Base-by-base conservation (phyloP, 495 filamentous ascomycete genomes). In the Penicillium canariense region DNA sequence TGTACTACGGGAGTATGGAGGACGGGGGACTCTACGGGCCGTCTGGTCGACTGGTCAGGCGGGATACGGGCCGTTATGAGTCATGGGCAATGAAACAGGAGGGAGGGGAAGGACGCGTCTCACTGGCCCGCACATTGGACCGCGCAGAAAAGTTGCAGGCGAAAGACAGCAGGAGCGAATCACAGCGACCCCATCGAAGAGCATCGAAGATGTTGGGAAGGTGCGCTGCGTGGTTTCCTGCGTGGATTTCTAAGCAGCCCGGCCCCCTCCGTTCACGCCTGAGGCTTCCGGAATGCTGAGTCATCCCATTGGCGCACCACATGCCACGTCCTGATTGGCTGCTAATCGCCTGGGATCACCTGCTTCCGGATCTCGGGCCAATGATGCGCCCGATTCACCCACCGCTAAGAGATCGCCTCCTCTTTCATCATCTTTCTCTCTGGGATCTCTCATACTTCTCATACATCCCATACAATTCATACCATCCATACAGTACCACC, bases 171-270 rank as follows among this genome's bases (percentile, higher is more conserved):
- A 38, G 12, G n/a, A 35, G 48, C 26, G 36, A 50, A 28, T 50
- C 48, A 50, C 48, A 20, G 20, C 17, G 22, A 39, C 15, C 4
- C 48, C 36, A 50, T 23, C 20, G 48, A 27, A 36, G 18, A 30
- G 1, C 14, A 27, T 36, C 23, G 34, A 27, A 39, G 32, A 31
- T 7, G 5, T 10, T 12, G 12, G 17, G 32, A 38, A 35, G 7
- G 18, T 7, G 1, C 4, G 25, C 6, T 9, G 28, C 34, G 0
- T n/a, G n/a, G n/a, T n/a, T n/a, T n/a, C n/a, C n/a, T n/a, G n/a
- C 23, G 26, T 51, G 26, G 61, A 60, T 64, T 64, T 61, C 58
- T 61, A 64, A 64, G 54, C 61, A 64, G 11, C 0, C 2, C 7
- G 1, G 26, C 2, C 2, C n/a, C 1, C 34, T 22, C 26, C 34